phyloP scores from a whole-genome alignment of 164 flowering plant species.

The Magnolia officinalis region DNA sequence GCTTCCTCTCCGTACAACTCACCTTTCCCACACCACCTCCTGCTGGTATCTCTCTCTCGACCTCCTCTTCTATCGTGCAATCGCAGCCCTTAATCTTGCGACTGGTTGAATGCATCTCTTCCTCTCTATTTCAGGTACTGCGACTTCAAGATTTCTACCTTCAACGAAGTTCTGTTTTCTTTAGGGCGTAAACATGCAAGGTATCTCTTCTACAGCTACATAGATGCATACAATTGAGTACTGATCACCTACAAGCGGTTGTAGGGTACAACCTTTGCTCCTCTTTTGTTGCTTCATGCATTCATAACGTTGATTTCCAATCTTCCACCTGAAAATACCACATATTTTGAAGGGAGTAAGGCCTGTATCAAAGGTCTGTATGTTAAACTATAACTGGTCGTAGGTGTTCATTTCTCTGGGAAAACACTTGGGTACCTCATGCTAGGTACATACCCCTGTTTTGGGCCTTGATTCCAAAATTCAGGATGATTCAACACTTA shows the following conservation, averaged over 20 bases:
- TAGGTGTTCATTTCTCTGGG: too few relatives aligned
- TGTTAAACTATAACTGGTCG: neutral
- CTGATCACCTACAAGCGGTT: neutral
- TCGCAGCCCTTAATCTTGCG: neutral
- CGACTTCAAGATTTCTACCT: conserved; percentile 13
- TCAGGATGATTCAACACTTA: too few relatives aligned
- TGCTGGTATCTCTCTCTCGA: neutral
- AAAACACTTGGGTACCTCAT: too few relatives aligned
- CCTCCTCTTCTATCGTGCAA: neutral
- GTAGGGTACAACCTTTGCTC: neutral
- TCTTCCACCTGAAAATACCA: neutral
- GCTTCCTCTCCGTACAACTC: neutral
- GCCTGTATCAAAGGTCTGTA: neutral
- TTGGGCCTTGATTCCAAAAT: too few relatives aligned
- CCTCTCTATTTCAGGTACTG: conserved; percentile 9
- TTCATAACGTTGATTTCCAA: neutral
- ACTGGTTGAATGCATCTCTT: neutral
- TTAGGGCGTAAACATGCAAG: conserved; percentile 13
- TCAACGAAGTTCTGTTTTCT: conserved; percentile 8
- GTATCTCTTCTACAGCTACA: conserved; percentile 1
- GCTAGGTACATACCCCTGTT: too few relatives aligned
- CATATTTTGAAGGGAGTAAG: neutral
- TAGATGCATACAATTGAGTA: neutral
- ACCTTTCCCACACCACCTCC: conserved; percentile 4
- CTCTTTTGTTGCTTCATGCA: neutral